phyloP scores from a whole-genome alignment of 2,329 filamentous ascomycete genomes.

The Fusarium nodosum region DNA sequence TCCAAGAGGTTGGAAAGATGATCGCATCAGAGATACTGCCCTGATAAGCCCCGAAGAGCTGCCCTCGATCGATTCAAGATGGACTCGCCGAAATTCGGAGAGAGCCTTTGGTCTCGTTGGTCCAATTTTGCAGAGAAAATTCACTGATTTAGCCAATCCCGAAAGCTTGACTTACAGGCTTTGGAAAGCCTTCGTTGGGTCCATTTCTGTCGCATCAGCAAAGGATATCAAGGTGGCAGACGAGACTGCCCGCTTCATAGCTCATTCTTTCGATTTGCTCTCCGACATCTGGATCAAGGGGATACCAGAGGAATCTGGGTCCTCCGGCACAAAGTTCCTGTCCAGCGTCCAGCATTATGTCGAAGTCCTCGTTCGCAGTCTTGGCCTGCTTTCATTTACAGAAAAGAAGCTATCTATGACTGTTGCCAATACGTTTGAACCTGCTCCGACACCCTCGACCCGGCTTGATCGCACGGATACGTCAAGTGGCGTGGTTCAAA shows the following conservation, averaged over 20 bases:
- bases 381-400: constrained; percentile 73
- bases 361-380: constrained; percentile 61
- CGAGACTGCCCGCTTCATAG: constrained; percentile 85
- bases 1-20: constrained; percentile 78
- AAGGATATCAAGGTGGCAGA: constrained; percentile 92
- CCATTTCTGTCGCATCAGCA: constrained; percentile 75
- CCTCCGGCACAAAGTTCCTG: constrained; percentile 65
- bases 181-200: constrained; percentile 72
- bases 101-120: constrained; percentile 74
- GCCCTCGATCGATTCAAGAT: constrained; percentile 86
- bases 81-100: constrained; percentile 80
- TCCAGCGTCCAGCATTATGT: constrained; percentile 67
- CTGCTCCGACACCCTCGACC: constrained; percentile 75
- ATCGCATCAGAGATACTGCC: constrained; percentile 73
- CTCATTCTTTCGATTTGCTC: constrained; percentile 77
- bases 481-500: constrained; percentile 64
- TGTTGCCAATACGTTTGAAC: constrained; percentile 69
- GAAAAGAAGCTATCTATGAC: constrained; percentile 69
- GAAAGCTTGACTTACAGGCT: constrained; percentile 67
- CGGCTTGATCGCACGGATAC: constrained; percentile 67
- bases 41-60: constrained; percentile 78
- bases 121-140: constrained; percentile 71
- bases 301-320: constrained; percentile 59
- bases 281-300: constrained; percentile 73
- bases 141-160: constrained; percentile 72